Percentiles rank a stretch among this genome's conserved stretches.
Conservation (phyloP, 2,329 filamentous ascomycete genomes). For the Penicillium sp. region DNA sequence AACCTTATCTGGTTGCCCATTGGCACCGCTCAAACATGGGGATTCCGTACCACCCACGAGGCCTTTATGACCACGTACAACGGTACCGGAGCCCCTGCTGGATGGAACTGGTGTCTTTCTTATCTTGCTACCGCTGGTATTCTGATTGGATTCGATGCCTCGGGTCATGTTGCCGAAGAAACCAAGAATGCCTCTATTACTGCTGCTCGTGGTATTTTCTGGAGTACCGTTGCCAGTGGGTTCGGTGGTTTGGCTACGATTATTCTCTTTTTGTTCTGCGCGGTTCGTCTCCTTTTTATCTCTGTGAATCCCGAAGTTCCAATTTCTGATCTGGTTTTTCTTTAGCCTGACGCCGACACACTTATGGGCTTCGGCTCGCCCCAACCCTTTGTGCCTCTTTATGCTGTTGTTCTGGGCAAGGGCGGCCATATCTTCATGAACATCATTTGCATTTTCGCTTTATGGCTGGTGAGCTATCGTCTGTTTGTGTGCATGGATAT, state of each 20-base stretch:
- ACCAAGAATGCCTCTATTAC: conserved; percentile 57
- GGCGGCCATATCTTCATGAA: conserved; percentile 62
- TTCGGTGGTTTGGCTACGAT: conserved; percentile 56
- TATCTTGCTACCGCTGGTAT: conserved; percentile 61
- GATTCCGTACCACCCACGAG: conserved; percentile 58
- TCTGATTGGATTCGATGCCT: conserved; percentile 61
- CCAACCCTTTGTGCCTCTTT: conserved; percentile 59
- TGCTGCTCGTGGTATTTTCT: conserved; percentile 61
- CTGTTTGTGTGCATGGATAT: neutral
- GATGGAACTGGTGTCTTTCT: conserved; percentile 63
- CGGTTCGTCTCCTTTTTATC: conserved; percentile 19
- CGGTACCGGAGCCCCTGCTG: conserved; percentile 53
- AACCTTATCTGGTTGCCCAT: conserved; percentile 63
- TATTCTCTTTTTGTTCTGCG: conserved; percentile 60
- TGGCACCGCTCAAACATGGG: conserved; percentile 54
- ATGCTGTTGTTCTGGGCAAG: conserved; percentile 55
- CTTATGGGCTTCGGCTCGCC: conserved; percentile 55
- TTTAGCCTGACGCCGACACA: conserved; percentile 51
- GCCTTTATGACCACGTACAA: conserved; percentile 63
- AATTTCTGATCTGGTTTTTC: conserved; percentile 5
- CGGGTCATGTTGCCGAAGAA: conserved; percentile 61
- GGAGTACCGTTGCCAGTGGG: conserved; percentile 58
- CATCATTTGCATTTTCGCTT: conserved; percentile 44
- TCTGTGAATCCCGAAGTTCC: too few relatives aligned
- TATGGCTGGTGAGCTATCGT: conserved; percentile 21